phyloP scores from a whole-genome alignment of 805 yeast species.

The Saturnispora ahearnii region DNA sequence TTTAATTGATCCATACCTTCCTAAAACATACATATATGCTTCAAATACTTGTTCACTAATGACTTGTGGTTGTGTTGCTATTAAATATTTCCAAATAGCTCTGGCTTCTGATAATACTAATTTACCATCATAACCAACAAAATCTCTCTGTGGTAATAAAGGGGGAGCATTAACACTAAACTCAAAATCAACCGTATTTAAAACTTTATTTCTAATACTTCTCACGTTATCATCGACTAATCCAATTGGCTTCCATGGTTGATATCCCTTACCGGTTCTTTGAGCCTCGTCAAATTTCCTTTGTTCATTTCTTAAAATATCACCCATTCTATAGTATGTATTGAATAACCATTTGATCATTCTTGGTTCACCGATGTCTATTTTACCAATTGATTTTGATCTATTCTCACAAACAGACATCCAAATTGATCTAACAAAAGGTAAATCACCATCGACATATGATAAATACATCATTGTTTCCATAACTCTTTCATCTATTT shows the following conservation, averaged over 20 bases:
- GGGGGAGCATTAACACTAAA: constrained; percentile 52
- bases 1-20: constrained; percentile 28
- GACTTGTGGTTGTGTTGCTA: constrained; percentile 34
- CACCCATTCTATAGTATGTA: constrained; percentile 25
- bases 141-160: constrained; percentile 44
- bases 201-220: constrained; percentile 31
- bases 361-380: constrained; percentile 17
- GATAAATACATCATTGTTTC: constrained; percentile 68
- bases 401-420: constrained; percentile 22
- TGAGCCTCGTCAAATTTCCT: constrained; percentile 2
- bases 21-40: constrained; percentile 42
- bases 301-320: neutral
- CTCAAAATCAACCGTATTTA: constrained; percentile 24
- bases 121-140: constrained; percentile 18
- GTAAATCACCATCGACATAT: constrained; percentile 72
- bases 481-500: constrained; percentile 35
- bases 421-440: constrained; percentile 61
- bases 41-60: constrained; percentile 38
- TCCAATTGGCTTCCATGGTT: constrained; percentile 25
- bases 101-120: constrained; percentile 63
- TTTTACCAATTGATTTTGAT: constrained; percentile 14
- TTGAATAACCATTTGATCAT: constrained; percentile 35
- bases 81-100: constrained; percentile 60
- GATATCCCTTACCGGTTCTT: constrained; percentile 14
- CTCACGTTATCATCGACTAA: constrained; percentile 33